These are phyloP conservation scores for Camellia sinensis DNA, from an alignment of 148 eudicot genomes.

Conservation along the genomic window DNA sequence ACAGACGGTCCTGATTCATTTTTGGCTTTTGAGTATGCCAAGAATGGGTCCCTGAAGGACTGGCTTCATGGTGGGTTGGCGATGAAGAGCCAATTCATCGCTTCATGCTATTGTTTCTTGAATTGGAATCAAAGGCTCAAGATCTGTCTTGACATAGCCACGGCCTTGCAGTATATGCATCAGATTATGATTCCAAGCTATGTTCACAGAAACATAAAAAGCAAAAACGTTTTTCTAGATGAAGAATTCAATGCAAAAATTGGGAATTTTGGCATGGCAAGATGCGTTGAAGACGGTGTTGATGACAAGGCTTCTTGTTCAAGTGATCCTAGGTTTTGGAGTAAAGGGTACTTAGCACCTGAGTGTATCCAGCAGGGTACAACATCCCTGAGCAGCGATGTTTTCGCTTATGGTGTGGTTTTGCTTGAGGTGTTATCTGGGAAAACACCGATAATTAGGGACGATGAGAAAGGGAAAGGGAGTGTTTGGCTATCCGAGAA, in stretches of 20 bases:
- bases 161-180: constrained; percentile 78
- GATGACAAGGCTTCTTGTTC: constrained; percentile 27
- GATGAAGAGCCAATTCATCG: constrained; percentile 85
- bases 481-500: constrained; percentile 29
- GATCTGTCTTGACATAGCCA: constrained; percentile 76
- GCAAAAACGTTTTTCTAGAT: constrained; percentile 71
- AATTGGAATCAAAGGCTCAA: constrained; percentile 77
- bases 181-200: constrained; percentile 65
- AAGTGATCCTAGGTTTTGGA: constrained; percentile 23
- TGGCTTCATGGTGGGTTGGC: constrained; percentile 96
- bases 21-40: constrained; percentile 74
- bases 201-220: constrained; percentile 60
- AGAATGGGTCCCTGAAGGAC: constrained; percentile 80
- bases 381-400: constrained; percentile 41
- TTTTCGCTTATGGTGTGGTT: constrained; percentile 76
- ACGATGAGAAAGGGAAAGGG: constrained; percentile 25
- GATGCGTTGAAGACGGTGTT: constrained; percentile 24
- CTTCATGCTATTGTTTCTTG: constrained; percentile 75
- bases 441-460: constrained; percentile 40
- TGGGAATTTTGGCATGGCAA: constrained; percentile 72
- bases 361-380: constrained; percentile 41
- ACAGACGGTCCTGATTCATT: constrained; percentile 39
- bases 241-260: constrained; percentile 81
- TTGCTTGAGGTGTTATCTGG: constrained; percentile 75
- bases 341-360: constrained; percentile 73